phyloP scores from a whole-genome alignment of 2,329 filamentous ascomycete species.

The Blumeriella jaapii region DNA sequence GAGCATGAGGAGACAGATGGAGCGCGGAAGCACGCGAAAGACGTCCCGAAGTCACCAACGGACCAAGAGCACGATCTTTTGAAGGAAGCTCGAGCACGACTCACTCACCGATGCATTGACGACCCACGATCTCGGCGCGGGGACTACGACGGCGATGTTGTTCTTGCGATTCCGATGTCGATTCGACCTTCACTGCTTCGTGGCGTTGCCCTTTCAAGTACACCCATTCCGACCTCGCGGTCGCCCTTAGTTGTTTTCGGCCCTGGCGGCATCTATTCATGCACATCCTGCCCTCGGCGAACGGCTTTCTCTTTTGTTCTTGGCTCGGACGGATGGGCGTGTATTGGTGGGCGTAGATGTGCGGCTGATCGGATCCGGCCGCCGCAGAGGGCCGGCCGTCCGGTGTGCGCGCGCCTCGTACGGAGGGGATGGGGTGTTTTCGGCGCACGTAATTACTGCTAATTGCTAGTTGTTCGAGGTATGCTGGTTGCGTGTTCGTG shows the following conservation, averaged over 20 bases:
- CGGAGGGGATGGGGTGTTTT: no score
- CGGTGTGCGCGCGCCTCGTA: no score
- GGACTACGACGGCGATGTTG: constrained; percentile 9
- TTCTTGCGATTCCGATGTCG: constrained; percentile 7
- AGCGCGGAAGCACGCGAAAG: constrained; percentile 15
- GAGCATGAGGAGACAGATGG: constrained; percentile 16
- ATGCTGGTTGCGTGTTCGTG: no score
- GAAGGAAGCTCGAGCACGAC: not conserved
- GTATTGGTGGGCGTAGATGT: not conserved
- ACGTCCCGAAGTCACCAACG: constrained; percentile 20
- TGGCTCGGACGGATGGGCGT: constrained; percentile 1
- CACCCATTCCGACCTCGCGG: constrained; percentile 8
- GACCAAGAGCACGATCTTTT: constrained; percentile 26
- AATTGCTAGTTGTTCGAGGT: no score
- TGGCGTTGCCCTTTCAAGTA: not conserved
- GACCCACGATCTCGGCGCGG: constrained; percentile 14
- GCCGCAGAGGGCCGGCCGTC: no score
- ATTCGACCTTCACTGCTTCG: constrained; percentile 2
- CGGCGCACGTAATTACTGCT: no score
- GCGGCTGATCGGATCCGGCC: no score
- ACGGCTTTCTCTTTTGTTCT: constrained; percentile 7
- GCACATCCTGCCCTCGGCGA: constrained; percentile 5
- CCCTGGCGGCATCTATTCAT: constrained; percentile 17
- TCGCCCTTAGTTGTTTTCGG: constrained; percentile 10
- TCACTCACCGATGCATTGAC: constrained; percentile 10